A percentile compares a stretch with the other conserved stretches of the same genome.
These are phyloP conservation scores for Candida broadrunensis DNA, from an alignment of 805 yeast species.

Conservation along the genomic window DNA sequence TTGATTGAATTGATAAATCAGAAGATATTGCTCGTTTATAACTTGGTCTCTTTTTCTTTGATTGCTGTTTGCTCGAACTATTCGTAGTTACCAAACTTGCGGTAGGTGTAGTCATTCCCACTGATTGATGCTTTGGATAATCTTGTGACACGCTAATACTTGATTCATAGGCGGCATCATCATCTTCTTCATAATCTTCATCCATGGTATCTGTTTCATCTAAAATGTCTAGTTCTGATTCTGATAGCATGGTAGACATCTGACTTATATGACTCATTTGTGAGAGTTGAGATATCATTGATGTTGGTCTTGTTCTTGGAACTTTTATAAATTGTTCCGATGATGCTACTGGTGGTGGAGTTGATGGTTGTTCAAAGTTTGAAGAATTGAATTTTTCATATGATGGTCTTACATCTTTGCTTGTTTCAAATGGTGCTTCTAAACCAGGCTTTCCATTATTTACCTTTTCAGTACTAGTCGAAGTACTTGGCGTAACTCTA, in stretches of 20 bases:
- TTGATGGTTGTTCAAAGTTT: constrained; percentile 1
- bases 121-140: constrained; percentile 9
- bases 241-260: constrained; percentile 40
- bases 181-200: constrained; percentile 35
- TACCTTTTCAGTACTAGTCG: not conserved
- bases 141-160: constrained; percentile 35
- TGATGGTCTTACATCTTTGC: not conserved
- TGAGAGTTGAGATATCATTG: constrained; percentile 38
- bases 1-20: constrained; percentile 33
- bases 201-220: constrained; percentile 39
- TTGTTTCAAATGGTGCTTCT: not conserved
- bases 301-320: constrained; percentile 32
- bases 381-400: not conserved
- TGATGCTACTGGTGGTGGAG: constrained; percentile 4
- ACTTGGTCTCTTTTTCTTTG: constrained; percentile 22
- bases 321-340: not conserved
- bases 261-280: constrained; percentile 38
- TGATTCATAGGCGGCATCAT: constrained; percentile 27
- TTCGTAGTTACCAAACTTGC: constrained; percentile 5
- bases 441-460: not conserved
- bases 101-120: constrained; percentile 10
- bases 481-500: not conserved
- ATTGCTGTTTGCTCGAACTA: not conserved
- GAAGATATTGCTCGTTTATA: constrained; percentile 31
- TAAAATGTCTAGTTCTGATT: constrained; percentile 36